Evolutionary conservation across 75 land plant species (phyloP).

Genomic region (Isoetes taiwanensis): DNA sequence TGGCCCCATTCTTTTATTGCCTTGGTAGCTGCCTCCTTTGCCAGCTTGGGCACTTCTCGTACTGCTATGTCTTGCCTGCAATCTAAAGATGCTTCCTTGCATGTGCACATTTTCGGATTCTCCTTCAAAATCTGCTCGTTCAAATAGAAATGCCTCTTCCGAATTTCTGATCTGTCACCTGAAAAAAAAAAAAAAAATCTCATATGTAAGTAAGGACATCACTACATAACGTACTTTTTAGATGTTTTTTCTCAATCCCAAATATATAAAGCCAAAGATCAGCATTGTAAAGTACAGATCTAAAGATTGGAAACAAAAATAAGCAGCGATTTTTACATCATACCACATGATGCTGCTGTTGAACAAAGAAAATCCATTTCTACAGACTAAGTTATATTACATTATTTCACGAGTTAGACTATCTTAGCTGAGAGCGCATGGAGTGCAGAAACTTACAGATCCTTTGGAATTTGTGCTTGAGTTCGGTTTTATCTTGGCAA

Average conservation of each 20-base stretch:
- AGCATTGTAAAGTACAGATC: too few relatives aligned
- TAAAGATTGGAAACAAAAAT: too few relatives aligned
- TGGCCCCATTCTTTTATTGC: slow-evolving; percentile 40
- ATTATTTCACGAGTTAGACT: too few relatives aligned
- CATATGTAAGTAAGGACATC: too few relatives aligned
- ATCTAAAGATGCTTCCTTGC: slow-evolving; percentile 34
- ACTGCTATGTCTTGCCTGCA: slow-evolving; percentile 40
- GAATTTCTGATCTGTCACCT: slow-evolving; percentile 42
- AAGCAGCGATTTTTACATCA: too few relatives aligned
- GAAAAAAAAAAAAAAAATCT: slow-evolving; percentile 2
- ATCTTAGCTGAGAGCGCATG: too few relatives aligned
- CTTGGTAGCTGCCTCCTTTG: slow-evolving; percentile 18
- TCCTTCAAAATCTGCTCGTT: slow-evolving; percentile 35
- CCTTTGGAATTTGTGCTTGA: slow-evolving; percentile 35
- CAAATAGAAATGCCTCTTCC: slow-evolving; percentile 38
- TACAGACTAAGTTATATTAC: too few relatives aligned
- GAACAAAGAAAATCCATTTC: too few relatives aligned
- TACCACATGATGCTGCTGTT: slow-evolving; percentile 10
- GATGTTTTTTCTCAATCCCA: too few relatives aligned
- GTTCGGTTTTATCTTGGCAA: slow-evolving; percentile 34
- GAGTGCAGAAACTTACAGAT: slow-evolving; percentile 26
- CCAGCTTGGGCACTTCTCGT: slow-evolving; percentile 47
- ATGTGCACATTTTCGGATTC: slow-evolving; percentile 31
- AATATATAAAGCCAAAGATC: too few relatives aligned
- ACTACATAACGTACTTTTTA: too few relatives aligned